Evolutionary conservation across 164 flowering plant species (phyloP), one percentile per base, ranked within the genome.

Genomic region (Liquidambar formosana): DNA sequence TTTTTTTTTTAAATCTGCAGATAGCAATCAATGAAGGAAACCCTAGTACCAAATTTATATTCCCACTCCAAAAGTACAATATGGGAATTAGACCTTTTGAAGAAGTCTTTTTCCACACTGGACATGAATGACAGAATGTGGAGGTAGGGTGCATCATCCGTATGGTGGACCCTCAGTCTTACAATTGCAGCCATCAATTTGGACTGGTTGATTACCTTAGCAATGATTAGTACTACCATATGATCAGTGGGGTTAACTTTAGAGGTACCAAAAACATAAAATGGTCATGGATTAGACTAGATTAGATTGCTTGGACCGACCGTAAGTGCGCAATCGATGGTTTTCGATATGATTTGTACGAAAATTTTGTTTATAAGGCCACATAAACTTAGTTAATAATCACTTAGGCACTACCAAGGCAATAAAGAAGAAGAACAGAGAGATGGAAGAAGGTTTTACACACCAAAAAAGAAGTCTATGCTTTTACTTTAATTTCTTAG

Each of bases 391-490:
- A 25, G 38, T 27, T 53, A 53, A 28, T 8, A 38, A 62, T 18
- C 51, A 45, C 27, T 21, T 13, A 43, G 15, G 15, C 49, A 43
- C 1, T 11, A 38, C 5, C n/a, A 59, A 33, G 9, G 15, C 53
- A 49, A 2, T 21, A 62, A 45, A 9, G 18, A 41, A 56, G 22
- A 53, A 63, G 58, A 9, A 54, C 2, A 54, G n/a, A 4, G 21
- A n/a, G 56, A 14, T 23, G 41, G 66, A 43, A 43, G 52, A 43
- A 10, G 27, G 49, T 48, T 64, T 51, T 18, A 46, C 26, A 58
- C 70, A 65, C 64, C n/a, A n/a, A 72, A 54, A 56, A 21, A 51
- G 46, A 41, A 66, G 43, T 16, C 27, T 54, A 61, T 67, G 63
- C 57, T 48, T 56, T 51, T 48, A 8, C 15, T 23, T 48, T 57